Evolutionary conservation across 805 yeast genomes (phyloP).

Genomic region (Scheffersomyces stipitis): DNA sequence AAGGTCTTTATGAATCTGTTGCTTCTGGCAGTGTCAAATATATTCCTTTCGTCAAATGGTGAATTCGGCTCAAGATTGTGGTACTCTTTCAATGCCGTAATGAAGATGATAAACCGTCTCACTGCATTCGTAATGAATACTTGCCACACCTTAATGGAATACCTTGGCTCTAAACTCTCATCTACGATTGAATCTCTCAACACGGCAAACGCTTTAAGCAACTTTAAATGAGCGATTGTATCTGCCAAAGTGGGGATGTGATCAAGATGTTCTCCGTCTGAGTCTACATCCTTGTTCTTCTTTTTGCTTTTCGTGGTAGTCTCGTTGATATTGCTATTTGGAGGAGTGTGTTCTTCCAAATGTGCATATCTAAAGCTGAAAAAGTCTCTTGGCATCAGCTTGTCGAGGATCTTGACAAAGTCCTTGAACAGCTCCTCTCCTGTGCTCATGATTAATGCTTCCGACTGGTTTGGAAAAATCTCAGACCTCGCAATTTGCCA

Average conservation of each 20-base stretch:
- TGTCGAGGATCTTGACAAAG: too few relatives aligned
- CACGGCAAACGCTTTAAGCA: slow-evolving; percentile 18
- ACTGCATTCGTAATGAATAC: background rate
- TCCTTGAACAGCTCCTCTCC: too few relatives aligned
- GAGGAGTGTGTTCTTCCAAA: too few relatives aligned
- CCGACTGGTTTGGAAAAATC: too few relatives aligned
- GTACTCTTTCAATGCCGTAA: background rate
- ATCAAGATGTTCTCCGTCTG: background rate
- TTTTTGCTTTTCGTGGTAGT: background rate
- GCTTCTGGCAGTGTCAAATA: background rate
- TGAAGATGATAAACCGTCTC: background rate
- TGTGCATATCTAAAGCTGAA: too few relatives aligned
- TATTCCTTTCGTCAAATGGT: background rate
- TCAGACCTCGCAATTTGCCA: too few relatives aligned
- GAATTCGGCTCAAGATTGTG: background rate
- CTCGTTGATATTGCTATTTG: too few relatives aligned
- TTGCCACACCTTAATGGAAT: background rate
- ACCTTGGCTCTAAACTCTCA: background rate
- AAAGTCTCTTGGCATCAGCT: too few relatives aligned
- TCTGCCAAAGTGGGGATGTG: slow-evolving; percentile 13
- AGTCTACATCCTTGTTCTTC: background rate
- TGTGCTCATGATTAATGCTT: too few relatives aligned
- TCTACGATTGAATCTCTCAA: slow-evolving; percentile 12
- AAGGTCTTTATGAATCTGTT: background rate
- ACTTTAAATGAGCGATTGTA: slow-evolving; percentile 20